phyloP scores from a whole-genome alignment of 2,329 filamentous ascomycete species.

The Davidsoniella australis region DNA sequence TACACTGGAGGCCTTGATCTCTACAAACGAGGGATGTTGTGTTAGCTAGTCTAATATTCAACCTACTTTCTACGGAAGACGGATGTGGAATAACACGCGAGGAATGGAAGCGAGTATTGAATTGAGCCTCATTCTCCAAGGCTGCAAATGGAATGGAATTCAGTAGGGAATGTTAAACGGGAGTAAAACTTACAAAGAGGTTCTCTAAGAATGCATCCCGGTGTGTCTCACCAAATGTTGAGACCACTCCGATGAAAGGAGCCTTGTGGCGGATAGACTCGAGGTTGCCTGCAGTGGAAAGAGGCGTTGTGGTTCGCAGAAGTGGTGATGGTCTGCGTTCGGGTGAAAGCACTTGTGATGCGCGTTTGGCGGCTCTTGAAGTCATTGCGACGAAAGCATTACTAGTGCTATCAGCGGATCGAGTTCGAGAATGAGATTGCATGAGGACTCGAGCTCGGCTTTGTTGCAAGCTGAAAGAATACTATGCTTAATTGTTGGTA shows the following conservation, averaged over 20 bases:
- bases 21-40: too few species aligned
- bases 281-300: background rate
- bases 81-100: too few species aligned
- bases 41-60: too few species aligned
- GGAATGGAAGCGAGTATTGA: background rate
- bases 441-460: constrained; percentile 3
- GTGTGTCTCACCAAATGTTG: constrained; percentile 6
- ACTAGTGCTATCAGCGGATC: constrained; percentile 7
- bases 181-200: constrained; percentile 10
- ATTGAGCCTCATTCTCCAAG: background rate
- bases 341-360: constrained; percentile 2
- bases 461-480: background rate
- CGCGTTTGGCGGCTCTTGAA: constrained; percentile 5
- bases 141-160: background rate
- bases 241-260: constrained; percentile 11
- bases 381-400: constrained; percentile 1
- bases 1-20: background rate
- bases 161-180: background rate
- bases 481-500: background rate
- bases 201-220: constrained; percentile 9
- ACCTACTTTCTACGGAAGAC: background rate
- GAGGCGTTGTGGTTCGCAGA: background rate
- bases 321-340: constrained; percentile 6
- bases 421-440: constrained; percentile 9
- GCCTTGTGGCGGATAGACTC: constrained; percentile 8